These are phyloP conservation scores for Plantago elongata DNA, from an alignment of 257 asterid genomes.

Conservation along the genomic window DNA sequence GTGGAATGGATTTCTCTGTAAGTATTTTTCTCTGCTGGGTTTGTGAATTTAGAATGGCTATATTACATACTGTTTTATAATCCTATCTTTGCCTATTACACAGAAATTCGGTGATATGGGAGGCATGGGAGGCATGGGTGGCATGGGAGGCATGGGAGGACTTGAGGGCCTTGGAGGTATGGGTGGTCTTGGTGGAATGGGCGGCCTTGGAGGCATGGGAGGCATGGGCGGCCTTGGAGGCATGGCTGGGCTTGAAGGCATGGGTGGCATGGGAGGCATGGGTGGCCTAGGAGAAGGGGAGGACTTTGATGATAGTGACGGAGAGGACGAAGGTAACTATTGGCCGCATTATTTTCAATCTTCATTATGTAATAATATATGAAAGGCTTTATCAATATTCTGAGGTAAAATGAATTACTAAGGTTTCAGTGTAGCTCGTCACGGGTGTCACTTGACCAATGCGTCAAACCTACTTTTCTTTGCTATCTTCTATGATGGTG, in stretches of 20 bases:
- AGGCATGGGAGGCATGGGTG: slow-evolving; percentile 30
- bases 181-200: slow-evolving; percentile 46
- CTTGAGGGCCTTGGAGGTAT: slow-evolving; percentile 30
- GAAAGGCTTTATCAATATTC: too few species aligned
- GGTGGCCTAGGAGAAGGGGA: slow-evolving; percentile 30
- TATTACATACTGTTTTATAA: slow-evolving; percentile 14
- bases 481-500: too few species aligned
- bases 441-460: too few species aligned
- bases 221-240: slow-evolving; percentile 26
- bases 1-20: slow-evolving; percentile 96
- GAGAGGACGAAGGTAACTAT: slow-evolving; percentile 66
- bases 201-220: slow-evolving; percentile 26
- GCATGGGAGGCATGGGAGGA: slow-evolving; percentile 30
- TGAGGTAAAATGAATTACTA: not conserved
- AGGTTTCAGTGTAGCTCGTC: not conserved
- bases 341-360: not conserved
- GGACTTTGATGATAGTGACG: slow-evolving; percentile 63
- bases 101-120: slow-evolving; percentile 83
- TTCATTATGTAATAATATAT: too few species aligned
- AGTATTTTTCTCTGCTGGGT: slow-evolving; percentile 8
- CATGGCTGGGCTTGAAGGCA: slow-evolving; percentile 16
- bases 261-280: slow-evolving; percentile 23
- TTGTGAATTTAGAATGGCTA: not conserved
- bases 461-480: too few species aligned
- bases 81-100: not conserved